Percentiles rank a stretch among this genome's conserved stretches.
Conservation (phyloP, 177 flowering plant genomes). For the Vitis hybrid region DNA sequence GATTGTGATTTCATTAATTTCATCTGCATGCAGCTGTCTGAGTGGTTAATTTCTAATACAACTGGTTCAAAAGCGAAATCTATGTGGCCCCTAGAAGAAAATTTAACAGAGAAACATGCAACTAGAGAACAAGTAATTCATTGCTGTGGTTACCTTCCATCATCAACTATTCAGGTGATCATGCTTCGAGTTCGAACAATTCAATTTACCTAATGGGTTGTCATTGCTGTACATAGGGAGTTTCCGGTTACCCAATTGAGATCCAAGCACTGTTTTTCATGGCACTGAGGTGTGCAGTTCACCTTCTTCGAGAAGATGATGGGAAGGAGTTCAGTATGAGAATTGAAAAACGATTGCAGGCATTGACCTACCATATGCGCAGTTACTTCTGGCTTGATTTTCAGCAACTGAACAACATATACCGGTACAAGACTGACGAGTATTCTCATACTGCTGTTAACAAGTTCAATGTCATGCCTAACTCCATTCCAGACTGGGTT, state of each 20-base stretch:
- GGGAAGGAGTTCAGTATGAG: slow-evolving; percentile 30
- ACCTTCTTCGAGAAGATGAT: slow-evolving; percentile 27
- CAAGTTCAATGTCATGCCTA: slow-evolving; percentile 34
- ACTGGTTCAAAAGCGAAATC: too few relatives aligned
- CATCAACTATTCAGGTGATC: too few relatives aligned
- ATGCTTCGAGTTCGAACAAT: too few relatives aligned
- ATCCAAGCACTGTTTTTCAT: slow-evolving; percentile 38
- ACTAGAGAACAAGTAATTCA: too few relatives aligned
- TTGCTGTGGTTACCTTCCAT: not conserved
- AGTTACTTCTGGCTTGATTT: slow-evolving; percentile 35
- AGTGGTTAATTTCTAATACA: too few relatives aligned
- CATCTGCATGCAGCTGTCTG: too few relatives aligned
- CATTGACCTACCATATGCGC: slow-evolving; percentile 31
- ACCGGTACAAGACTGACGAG: slow-evolving; percentile 34
- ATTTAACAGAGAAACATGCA: too few relatives aligned
- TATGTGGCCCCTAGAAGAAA: too few relatives aligned
- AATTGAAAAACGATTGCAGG: slow-evolving; percentile 28
- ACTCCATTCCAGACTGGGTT: slow-evolving; percentile 32
- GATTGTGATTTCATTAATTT: too few relatives aligned
- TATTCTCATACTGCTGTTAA: slow-evolving; percentile 37
- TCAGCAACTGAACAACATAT: slow-evolving; percentile 33
- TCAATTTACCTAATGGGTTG: too few relatives aligned
- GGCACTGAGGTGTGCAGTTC: slow-evolving; percentile 27
- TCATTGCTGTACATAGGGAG: slow-evolving; percentile 14
- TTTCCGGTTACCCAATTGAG: slow-evolving; percentile 36